phyloP scores from a whole-genome alignment of 2,329 filamentous ascomycete genomes.

The Metarhizium brunneum region DNA sequence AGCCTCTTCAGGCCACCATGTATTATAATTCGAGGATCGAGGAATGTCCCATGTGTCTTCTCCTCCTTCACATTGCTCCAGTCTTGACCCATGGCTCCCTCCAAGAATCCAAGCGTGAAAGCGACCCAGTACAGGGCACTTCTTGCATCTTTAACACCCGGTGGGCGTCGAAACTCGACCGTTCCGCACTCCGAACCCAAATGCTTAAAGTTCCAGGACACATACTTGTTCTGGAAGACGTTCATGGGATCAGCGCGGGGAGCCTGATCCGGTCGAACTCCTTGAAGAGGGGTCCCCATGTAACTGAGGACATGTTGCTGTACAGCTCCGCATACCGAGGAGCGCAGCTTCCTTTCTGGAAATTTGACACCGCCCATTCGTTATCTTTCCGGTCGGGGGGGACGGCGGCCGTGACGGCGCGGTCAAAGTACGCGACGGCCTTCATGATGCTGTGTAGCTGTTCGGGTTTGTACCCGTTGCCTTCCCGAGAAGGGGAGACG shows the following conservation, averaged over 20 bases:
- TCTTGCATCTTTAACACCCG: background rate
- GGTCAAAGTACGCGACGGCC: background rate
- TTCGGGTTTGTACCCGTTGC: background rate
- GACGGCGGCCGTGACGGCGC: background rate
- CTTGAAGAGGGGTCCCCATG: background rate
- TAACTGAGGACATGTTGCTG: background rate
- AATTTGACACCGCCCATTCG: background rate
- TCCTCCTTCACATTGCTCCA: background rate
- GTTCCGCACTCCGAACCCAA: background rate
- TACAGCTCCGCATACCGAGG: background rate
- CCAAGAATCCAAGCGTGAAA: background rate
- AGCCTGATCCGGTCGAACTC: background rate
- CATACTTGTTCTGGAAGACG: background rate
- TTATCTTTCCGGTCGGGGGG: background rate
- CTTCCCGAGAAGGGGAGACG: background rate
- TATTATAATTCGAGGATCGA: no score
- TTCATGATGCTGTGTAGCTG: background rate
- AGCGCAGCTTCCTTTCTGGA: background rate
- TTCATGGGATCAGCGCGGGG: background rate
- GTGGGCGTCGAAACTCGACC: background rate
- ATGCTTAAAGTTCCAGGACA: background rate
- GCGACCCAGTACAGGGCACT: background rate
- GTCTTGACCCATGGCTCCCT: background rate
- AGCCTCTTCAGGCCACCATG: no score
- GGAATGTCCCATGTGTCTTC: background rate